phyloP scores from a whole-genome alignment of 148 eudicot genomes.

The Rhododendron simsii region DNA sequence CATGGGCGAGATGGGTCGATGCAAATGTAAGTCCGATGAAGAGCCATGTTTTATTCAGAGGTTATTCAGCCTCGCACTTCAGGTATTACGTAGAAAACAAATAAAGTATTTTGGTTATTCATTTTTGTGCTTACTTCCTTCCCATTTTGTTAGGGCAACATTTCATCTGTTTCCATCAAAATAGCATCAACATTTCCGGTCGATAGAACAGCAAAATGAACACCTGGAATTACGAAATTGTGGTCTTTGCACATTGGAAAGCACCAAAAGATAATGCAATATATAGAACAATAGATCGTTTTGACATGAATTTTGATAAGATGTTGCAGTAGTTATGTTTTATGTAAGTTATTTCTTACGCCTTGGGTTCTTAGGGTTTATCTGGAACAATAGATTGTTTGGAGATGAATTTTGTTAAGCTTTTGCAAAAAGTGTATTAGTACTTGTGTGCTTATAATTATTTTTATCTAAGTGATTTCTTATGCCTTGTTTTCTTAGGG shows the following conservation, averaged over 20 bases:
- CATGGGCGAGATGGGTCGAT: conserved; percentile 95
- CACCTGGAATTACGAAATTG: not conserved
- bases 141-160: not conserved
- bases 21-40: conserved; percentile 54
- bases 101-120: not conserved
- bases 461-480: not conserved
- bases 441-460: not conserved
- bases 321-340: too few relatives aligned
- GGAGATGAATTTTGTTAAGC: not conserved
- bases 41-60: conserved; percentile 74
- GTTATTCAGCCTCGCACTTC: conserved; percentile 92
- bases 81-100: conserved; percentile 31
- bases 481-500: not conserved
- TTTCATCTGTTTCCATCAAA: not conserved
- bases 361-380: not conserved
- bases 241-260: not conserved
- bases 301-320: not conserved
- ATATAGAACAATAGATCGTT: not conserved
- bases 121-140: not conserved
- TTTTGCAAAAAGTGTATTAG: not conserved
- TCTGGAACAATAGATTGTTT: not conserved
- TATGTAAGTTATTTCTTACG: not conserved
- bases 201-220: not conserved
- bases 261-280: not conserved
- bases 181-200: not conserved